Evolutionary conservation across 257 asterid genomes (phyloP), one percentile per base, ranked within the genome.

Genomic region (Salvia miltiorrhiza): DNA sequence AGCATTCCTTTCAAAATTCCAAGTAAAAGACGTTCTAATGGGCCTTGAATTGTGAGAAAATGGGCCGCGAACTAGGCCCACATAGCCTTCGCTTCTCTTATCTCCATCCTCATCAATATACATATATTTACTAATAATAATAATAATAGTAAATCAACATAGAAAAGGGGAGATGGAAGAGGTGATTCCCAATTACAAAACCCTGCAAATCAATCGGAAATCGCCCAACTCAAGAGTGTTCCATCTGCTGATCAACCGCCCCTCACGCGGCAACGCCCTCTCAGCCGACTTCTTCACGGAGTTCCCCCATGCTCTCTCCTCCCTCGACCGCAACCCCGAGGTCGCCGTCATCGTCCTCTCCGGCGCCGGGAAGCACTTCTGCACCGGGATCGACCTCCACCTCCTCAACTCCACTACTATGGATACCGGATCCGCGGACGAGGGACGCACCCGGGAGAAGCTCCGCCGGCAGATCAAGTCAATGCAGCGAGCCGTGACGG

Each of bases 361-460:
- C 71, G 96, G 89, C 1, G 76, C 83, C 47, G 98, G 98, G 17
- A 78, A 76, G 32, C 90, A 86, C 77, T 92, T 92, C 80, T 90
- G 98, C 85, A 33, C 95, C 71, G 97, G 98, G 26, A 88, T 90
- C 80, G 95, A 90, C 58, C 79, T 93, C 45, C 72, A 81, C 6
- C 35, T 73, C 11, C 79, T 90, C 63, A 55, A 9, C 50, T 47
- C 78, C 45, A 7, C 2, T 17, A 11, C 76, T 28, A 7, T 14
- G n/a, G 79, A 26, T 4, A 3, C 55, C 37, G 17, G 16, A 14
- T 45, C 77, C 12, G 10, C 61, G 1, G 94, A 86, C 73, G 32
- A 82, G 12, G 96, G 87, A 21, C 90, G 92, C 47, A 17, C 72
- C 14, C 76, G 73, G 9, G 96, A 90, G 84, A 83, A 65, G 77